Evolutionary conservation across 441 rosid species (phyloP).

Genomic region (Bruguiera hainesii): DNA sequence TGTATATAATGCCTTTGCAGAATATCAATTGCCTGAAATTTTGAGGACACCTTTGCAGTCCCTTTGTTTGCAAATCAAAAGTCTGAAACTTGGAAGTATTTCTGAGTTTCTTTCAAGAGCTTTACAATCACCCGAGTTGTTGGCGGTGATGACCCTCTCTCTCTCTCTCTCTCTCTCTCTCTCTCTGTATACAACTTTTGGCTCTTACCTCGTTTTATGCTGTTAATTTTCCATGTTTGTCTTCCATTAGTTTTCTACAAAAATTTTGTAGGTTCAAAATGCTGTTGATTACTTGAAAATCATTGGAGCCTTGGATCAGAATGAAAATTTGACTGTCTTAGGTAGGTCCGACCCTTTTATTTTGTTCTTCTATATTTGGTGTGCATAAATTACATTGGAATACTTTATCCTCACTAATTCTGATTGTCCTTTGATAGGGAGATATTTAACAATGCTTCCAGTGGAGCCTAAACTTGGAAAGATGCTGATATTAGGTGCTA

Average conservation of each 20-base stretch:
- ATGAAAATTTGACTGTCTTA: constrained; percentile 68
- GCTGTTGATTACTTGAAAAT: constrained; percentile 80
- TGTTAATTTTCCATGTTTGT: constrained; percentile 1
- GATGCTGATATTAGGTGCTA: constrained; percentile 84
- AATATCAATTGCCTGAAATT: constrained; percentile 91
- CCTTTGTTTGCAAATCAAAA: constrained; percentile 87
- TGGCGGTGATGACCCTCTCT: constrained; percentile 48
- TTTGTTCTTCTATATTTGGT: not conserved
- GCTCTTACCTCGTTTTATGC: not conserved
- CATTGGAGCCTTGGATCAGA: constrained; percentile 81
- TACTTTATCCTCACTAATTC: constrained; percentile 15
- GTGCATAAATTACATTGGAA: not conserved
- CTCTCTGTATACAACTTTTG: not conserved
- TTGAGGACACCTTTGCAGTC: constrained; percentile 93
- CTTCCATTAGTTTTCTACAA: not conserved
- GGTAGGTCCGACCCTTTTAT: constrained; percentile 39
- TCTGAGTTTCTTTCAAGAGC: constrained; percentile 80
- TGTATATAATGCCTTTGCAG: constrained; percentile 75
- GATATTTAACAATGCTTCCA: constrained; percentile 76
- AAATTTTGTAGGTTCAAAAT: constrained; percentile 65
- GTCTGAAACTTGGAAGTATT: constrained; percentile 77
- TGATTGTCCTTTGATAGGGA: constrained; percentile 50
- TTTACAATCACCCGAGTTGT: constrained; percentile 81
- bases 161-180: not conserved
- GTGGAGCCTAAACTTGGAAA: constrained; percentile 98